Evolutionary conservation across 192 early-diverging fungal genomes (phyloP).

Genomic region (Cladochytrium replicatum): DNA sequence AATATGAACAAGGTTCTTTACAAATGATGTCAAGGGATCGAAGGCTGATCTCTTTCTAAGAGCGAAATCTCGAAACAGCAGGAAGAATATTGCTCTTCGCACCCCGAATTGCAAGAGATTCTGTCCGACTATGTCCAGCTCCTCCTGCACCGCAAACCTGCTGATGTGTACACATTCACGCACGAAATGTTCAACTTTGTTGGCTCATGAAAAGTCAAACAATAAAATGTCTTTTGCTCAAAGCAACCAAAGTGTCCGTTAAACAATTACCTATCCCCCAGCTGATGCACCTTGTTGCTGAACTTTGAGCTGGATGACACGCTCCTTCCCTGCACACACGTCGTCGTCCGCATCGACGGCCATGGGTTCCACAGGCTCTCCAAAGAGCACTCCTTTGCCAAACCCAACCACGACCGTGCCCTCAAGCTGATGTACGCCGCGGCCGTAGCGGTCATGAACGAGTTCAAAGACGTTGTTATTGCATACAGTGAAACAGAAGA

Average conservation of each 20-base stretch:
- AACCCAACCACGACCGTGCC: conserved; percentile 76
- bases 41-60: background rate
- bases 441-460: conserved; percentile 56
- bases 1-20: background rate
- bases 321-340: conserved; percentile 73
- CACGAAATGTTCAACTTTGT: too few species aligned
- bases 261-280: background rate
- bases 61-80: conserved; percentile 21
- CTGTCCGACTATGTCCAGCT: conserved; percentile 39
- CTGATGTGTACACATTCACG: conserved; percentile 38
- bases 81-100: conserved; percentile 16
- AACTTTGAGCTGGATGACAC: conserved; percentile 71
- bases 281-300: conserved; percentile 45
- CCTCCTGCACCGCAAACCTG: conserved; percentile 32
- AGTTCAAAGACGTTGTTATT: conserved; percentile 66
- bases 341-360: conserved; percentile 91
- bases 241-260: background rate
- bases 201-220: conserved; percentile 89
- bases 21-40: too few species aligned
- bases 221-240: conserved; percentile 64
- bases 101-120: conserved; percentile 33
- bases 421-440: conserved; percentile 8
- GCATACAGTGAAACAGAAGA: conserved; percentile 94
- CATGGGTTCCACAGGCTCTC: conserved; percentile 87
- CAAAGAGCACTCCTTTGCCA: conserved; percentile 64